Conservation (phyloP, 305 asterid species). For the Solanum hybrid region DNA sequence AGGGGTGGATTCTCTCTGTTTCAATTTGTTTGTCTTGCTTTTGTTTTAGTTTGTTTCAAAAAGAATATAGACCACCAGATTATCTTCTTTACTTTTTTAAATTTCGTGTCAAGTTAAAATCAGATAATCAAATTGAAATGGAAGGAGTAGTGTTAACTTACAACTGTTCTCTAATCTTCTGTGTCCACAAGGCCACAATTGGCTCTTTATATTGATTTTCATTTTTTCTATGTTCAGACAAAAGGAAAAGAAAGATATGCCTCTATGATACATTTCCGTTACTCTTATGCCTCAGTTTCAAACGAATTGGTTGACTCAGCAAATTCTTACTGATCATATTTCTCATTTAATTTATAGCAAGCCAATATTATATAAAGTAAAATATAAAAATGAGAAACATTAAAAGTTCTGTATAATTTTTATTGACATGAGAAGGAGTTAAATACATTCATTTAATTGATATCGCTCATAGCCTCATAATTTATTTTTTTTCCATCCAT, state of each 20-base stretch:
- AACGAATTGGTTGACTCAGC: not conserved
- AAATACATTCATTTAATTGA: not conserved
- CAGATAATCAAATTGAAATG: not conserved
- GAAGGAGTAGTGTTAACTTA: not conserved
- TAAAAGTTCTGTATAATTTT: not conserved
- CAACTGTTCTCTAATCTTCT: not conserved
- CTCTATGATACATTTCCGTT: too few species aligned
- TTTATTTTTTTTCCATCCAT: too few species aligned
- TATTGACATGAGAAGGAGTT: too few species aligned
- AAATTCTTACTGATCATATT: too few species aligned
- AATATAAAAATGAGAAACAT: not conserved
- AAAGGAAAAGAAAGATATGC: too few species aligned
- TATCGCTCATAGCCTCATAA: too few species aligned
- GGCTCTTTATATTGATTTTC: not conserved
- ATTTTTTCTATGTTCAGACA: not conserved
- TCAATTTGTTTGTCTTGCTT: too few species aligned
- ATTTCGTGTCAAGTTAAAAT: too few species aligned
- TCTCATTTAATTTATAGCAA: not conserved
- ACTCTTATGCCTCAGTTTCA: not conserved
- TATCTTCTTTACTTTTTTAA: too few species aligned
- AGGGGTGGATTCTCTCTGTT: not conserved
- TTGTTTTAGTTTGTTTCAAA: too few species aligned
- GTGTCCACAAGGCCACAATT: not conserved
- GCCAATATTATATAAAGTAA: not conserved
- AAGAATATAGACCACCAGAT: too few species aligned